Base-by-base conservation (phyloP, 2,329 filamentous ascomycete species). In the Tolypocladium endophyticum region DNA sequence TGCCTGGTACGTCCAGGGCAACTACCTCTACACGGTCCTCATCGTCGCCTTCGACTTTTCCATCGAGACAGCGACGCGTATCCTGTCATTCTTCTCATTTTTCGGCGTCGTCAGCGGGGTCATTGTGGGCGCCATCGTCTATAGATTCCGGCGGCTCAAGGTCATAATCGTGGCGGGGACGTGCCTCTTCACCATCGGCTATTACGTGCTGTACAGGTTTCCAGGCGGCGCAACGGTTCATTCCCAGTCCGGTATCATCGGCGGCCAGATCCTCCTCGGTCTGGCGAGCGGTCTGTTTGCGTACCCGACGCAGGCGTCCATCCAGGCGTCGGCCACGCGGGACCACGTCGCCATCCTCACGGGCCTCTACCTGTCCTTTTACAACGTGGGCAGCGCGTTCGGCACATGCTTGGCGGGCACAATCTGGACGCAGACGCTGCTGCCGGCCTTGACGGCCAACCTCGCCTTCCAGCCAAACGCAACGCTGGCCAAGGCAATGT, bases 11-110 rank as follows among this genome's bases (percentile, higher is more conserved):
- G 74, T 83, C 25, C 83, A 86, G 66, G 81, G 79, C 41, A 81
- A 85, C 65, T 86, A 81, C 64, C 72, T 87, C 0, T 86, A 80
- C 66, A 84, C 83, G 0, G 78, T 86, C 0, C 78, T 87, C 2
- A 68, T 81, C 8, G 81, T 87, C 12, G 77, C 77, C 2, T 86
- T 85, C 63, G 77, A 83, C 65, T 81, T 85, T 64, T 77, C 78
- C 2, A 72, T 81, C 38, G 75, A 76, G 59, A 79, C 73, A 12
- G 82, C 84, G 0, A 85, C 81, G 0, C 79, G 83, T 0, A 82
- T 87, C 53, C 64, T 76, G 1, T 82, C 81, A 0, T 76, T 87
- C 36, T 87, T 83, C 70, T 74, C 71, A 3, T 77, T 77, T 57
- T 76, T 74, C 20, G 83, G 81, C 1, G 81, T 85, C 36, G 72